A percentile compares a stretch with the other conserved stretches of the same genome.
Evolutionary conservation across 1,139 yeast species (phyloP).

Genomic region (Blastobotrys ciferrii): DNA sequence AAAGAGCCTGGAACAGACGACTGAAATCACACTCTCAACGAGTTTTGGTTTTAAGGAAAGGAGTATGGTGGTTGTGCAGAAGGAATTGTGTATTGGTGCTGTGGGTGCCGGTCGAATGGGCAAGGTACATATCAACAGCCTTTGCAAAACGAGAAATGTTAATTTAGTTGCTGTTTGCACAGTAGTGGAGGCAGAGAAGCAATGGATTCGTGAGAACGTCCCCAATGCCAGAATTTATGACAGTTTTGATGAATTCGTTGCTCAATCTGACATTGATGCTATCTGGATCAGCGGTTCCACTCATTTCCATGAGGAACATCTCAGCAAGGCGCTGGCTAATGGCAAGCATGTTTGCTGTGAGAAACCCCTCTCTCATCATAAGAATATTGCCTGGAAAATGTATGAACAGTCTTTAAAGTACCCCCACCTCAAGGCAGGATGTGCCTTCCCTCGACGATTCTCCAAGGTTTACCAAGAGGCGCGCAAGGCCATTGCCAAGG

Average conservation of each 20-base stretch:
- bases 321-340: constrained; percentile 18
- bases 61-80: background rate
- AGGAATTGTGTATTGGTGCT: constrained; percentile 13
- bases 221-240: constrained; percentile 19
- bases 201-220: constrained; percentile 17
- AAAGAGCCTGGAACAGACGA: background rate
- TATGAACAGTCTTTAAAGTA: constrained; percentile 20
- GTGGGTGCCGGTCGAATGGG: constrained; percentile 27
- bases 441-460: constrained; percentile 24
- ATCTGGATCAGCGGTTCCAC: constrained; percentile 23
- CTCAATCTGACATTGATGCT: constrained; percentile 20
- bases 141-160: constrained; percentile 13
- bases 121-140: constrained; percentile 18
- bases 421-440: constrained; percentile 22
- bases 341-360: constrained; percentile 25
- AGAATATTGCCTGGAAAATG: constrained; percentile 16
- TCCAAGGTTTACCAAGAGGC: constrained; percentile 17
- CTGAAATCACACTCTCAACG: background rate
- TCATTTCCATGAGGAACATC: constrained; percentile 23
- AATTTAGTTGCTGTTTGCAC: constrained; percentile 21
- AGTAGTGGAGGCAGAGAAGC: constrained; percentile 17
- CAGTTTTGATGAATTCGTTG: constrained; percentile 20
- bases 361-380: constrained; percentile 22
- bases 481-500: constrained; percentile 16
- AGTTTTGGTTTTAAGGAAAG: too few relatives aligned